Percentiles rank a stretch among this genome's conserved stretches.
Evolutionary conservation across 2,329 filamentous ascomycete genomes (phyloP).

Genomic region (Hypoxylon sp.): DNA sequence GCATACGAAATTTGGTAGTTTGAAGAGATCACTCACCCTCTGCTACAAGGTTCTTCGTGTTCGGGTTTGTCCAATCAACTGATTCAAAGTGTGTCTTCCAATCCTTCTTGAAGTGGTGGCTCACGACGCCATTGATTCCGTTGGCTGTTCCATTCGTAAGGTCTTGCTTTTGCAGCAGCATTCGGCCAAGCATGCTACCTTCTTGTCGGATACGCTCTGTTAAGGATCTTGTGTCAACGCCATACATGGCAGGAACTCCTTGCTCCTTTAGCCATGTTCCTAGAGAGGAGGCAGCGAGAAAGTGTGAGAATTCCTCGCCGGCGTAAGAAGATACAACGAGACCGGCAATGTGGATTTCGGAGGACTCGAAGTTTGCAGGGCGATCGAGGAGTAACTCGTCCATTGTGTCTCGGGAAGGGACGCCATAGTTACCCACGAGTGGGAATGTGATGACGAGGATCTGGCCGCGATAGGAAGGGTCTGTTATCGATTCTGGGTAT

Average conservation of each 20-base stretch:
- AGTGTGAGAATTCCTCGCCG: slow-evolving; percentile 95
- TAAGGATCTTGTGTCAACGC: slow-evolving; percentile 90
- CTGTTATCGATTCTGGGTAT: slow-evolving; percentile 92
- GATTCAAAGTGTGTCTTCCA: slow-evolving; percentile 74
- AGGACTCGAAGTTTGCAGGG: slow-evolving; percentile 92
- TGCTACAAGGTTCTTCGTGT: slow-evolving; percentile 89
- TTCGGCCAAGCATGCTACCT: slow-evolving; percentile 93
- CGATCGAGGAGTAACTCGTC: slow-evolving; percentile 87
- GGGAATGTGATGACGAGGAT: slow-evolving; percentile 97
- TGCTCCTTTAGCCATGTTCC: slow-evolving; percentile 97
- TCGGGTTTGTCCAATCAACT: slow-evolving; percentile 90
- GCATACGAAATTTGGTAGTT: slow-evolving; percentile 42
- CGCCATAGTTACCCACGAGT: slow-evolving; percentile 95
- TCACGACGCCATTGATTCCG: slow-evolving; percentile 52
- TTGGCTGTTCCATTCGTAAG: slow-evolving; percentile 55
- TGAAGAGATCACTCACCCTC: slow-evolving; percentile 74
- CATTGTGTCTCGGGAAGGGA: slow-evolving; percentile 84
- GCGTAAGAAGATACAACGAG: slow-evolving; percentile 91
- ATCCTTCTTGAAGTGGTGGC: slow-evolving; percentile 50
- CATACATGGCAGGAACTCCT: slow-evolving; percentile 91
- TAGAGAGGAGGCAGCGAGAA: slow-evolving; percentile 87
- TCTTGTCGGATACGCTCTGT: slow-evolving; percentile 94
- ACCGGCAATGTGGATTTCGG: slow-evolving; percentile 91
- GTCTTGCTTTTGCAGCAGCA: slow-evolving; percentile 75
- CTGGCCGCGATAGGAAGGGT: slow-evolving; percentile 88